Conservation (phyloP, 2,329 filamentous ascomycete genomes). For the Mycosphaerella sp. region DNA sequence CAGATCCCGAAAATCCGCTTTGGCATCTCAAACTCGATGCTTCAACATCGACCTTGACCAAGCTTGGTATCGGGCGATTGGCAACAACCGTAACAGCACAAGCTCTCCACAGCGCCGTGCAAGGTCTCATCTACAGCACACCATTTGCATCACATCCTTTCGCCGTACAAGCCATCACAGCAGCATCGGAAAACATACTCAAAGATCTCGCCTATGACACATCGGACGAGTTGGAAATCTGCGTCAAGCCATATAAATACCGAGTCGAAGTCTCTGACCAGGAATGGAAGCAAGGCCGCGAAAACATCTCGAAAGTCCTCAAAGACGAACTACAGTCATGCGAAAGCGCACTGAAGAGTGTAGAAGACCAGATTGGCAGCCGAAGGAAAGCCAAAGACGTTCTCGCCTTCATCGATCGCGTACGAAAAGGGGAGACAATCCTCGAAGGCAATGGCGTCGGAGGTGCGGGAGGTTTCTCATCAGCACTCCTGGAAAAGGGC, state of each 20-base stretch:
- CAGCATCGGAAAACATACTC: constrained; percentile 81
- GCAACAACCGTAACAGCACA: constrained; percentile 87
- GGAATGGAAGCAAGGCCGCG: constrained; percentile 80
- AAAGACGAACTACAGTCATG: constrained; percentile 82
- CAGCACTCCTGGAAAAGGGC: constrained; percentile 69
- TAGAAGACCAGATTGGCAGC: constrained; percentile 74
- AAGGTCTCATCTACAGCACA: constrained; percentile 68
- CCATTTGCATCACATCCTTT: constrained; percentile 88
- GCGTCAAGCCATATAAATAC: constrained; percentile 98
- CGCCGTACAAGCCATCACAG: constrained; percentile 81
- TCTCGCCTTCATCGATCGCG: constrained; percentile 82
- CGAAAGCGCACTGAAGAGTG: constrained; percentile 65
- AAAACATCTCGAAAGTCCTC: constrained; percentile 73
- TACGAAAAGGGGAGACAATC: constrained; percentile 74
- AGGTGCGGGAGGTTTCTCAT: constrained; percentile 89
- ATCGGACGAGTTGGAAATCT: constrained; percentile 96
- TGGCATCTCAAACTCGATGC: constrained; percentile 95
- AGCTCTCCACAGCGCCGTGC: constrained; percentile 78
- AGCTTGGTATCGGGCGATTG: constrained; percentile 84
- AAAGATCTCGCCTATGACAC: constrained; percentile 96
- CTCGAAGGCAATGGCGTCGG: constrained; percentile 74
- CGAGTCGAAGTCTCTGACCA: constrained; percentile 89
- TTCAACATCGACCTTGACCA: constrained; percentile 82
- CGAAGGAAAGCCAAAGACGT: constrained; percentile 83
- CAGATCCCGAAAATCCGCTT: constrained; percentile 75